Conservation (phyloP, 108 stramenopile genomes). For the Cyclotella choctawhatcheeana region DNA sequence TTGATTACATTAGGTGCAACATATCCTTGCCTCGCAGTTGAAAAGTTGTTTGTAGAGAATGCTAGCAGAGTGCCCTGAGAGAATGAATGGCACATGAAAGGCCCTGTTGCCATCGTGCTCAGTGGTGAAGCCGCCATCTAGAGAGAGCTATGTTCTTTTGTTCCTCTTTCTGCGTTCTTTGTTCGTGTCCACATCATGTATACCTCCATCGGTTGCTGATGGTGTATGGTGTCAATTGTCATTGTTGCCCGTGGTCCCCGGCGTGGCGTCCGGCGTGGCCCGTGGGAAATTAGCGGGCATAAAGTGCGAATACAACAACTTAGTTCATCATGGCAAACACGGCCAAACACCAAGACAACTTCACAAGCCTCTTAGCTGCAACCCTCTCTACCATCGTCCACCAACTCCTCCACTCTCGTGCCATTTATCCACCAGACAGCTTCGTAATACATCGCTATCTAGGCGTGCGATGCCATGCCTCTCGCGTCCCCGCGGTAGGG, state of each 20-base stretch:
- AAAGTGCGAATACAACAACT: no score
- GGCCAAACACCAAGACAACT: not conserved
- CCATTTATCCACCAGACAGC: conserved; percentile 50
- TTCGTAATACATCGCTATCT: conserved; percentile 45
- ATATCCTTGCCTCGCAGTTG: not conserved
- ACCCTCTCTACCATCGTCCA: conserved; percentile 50
- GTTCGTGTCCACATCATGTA: no score
- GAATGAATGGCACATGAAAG: no score
- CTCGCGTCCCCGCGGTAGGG: conserved; percentile 37
- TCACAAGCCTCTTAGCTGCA: conserved; percentile 35
- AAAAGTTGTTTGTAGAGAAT: not conserved
- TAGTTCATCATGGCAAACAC: not conserved
- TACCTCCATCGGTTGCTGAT: no score
- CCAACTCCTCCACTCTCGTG: conserved; percentile 49
- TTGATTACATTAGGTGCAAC: not conserved
- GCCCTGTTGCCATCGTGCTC: no score
- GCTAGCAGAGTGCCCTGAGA: not conserved
- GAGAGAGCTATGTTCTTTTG: no score
- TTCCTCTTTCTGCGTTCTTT: no score
- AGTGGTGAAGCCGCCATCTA: no score
- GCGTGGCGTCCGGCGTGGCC: no score
- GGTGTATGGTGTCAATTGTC: no score
- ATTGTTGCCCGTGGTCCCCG: no score
- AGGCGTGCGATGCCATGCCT: conserved; percentile 50
- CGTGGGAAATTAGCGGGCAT: no score